These are phyloP conservation scores for Trichosanthes cucumerina DNA, from an alignment of 306 rosid genomes.

Conservation along the genomic window DNA sequence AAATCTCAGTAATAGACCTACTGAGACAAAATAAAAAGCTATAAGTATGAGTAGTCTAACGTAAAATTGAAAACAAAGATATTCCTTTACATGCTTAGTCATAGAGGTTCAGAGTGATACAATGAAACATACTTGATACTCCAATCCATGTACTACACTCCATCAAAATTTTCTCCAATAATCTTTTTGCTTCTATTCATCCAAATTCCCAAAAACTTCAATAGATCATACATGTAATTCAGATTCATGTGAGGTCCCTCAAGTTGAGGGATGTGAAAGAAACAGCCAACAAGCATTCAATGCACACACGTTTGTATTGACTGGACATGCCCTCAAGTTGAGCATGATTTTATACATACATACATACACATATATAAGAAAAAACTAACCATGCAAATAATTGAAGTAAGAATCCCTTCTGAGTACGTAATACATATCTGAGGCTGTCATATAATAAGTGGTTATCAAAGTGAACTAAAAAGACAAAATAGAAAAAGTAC, in stretches of 20 bases:
- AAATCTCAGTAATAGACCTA: not conserved
- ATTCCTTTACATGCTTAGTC: not conserved
- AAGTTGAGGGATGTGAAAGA: not conserved
- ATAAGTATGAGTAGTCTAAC: not conserved
- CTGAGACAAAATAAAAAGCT: not conserved
- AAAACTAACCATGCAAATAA: not conserved
- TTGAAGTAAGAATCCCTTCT: not conserved
- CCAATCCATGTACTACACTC: not conserved
- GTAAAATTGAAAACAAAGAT: not conserved
- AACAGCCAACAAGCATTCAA: too few species aligned
- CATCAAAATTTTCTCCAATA: not conserved
- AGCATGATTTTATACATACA: too few species aligned
- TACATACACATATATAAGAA: too few species aligned
- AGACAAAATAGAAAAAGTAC: not conserved
- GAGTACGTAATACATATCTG: not conserved
- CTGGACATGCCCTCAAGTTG: too few species aligned
- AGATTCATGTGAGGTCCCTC: not conserved
- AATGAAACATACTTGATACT: not conserved
- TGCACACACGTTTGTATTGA: too few species aligned
- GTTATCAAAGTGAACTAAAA: not conserved
- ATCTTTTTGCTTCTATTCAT: not conserved
- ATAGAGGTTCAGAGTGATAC: not conserved
- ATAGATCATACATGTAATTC: not conserved
- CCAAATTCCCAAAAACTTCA: not conserved
- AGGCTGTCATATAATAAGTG: not conserved